Evolutionary conservation across 345 rosid species (phyloP).

Genomic region (Stellera chamaejasme): DNA sequence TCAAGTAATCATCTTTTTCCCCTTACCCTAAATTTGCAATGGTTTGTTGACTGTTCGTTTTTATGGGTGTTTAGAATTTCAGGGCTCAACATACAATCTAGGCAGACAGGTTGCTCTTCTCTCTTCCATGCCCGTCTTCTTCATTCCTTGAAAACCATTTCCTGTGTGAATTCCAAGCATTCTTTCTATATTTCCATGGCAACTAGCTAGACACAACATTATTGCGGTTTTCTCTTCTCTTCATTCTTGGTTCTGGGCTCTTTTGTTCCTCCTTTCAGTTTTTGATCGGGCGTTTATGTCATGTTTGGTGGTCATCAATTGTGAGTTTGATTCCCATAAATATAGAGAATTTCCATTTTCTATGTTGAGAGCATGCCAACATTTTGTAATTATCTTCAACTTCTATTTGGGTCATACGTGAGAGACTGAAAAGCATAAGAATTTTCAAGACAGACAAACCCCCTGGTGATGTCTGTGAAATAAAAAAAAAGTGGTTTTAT

Average conservation of each 20-base stretch:
- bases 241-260: background rate
- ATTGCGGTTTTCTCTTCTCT: background rate
- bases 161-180: conserved; percentile 18
- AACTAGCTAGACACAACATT: background rate
- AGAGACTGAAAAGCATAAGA: too few species aligned
- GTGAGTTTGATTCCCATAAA: background rate
- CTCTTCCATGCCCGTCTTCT: conserved; percentile 20
- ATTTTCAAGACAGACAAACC: too few species aligned
- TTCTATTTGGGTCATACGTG: too few species aligned
- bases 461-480: too few species aligned
- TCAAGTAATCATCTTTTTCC: conserved; percentile 3
- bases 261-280: conserved; percentile 1
- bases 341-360: background rate
- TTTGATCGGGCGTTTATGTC: conserved; percentile 11
- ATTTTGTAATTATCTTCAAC: too few species aligned
- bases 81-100: too few species aligned
- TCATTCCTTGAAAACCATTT: conserved; percentile 23
- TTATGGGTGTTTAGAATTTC: conserved; percentile 23
- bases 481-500: too few species aligned
- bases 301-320: background rate
- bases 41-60: conserved; percentile 20
- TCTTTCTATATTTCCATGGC: background rate
- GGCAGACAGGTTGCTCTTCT: background rate
- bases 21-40: conserved; percentile 22
- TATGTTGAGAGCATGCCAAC: too few species aligned